Evolutionary conservation across 257 asterid species (phyloP).

Genomic region (Solanum dulcamara): DNA sequence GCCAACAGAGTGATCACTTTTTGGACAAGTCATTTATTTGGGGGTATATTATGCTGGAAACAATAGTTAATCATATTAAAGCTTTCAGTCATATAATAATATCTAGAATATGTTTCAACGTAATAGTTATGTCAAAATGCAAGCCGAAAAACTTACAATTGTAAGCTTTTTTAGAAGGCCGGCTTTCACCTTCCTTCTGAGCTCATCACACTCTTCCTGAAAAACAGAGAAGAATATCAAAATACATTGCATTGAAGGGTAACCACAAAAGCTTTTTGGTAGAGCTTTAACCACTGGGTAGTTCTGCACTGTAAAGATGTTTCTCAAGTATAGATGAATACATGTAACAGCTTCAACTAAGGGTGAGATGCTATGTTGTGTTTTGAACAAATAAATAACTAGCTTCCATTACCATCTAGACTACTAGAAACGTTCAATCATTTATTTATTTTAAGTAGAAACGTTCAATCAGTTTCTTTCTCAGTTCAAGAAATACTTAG

Average conservation of each 20-base stretch:
- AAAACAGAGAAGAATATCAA: background rate
- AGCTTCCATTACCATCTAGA: too few species aligned
- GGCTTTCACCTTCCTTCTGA: conserved; percentile 34
- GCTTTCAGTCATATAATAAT: background rate
- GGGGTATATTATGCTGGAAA: background rate
- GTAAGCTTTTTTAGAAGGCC: conserved; percentile 59
- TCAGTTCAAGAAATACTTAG: too few species aligned
- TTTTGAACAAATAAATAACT: too few species aligned
- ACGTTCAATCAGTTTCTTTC: too few species aligned
- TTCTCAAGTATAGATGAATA: too few species aligned
- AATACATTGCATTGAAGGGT: background rate
- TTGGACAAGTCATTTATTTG: background rate
- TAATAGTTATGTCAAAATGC: background rate
- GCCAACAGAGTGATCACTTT: background rate
- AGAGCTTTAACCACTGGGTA: too few species aligned
- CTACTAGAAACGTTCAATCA: too few species aligned
- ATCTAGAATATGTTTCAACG: background rate
- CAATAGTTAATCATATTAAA: background rate
- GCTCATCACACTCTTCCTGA: conserved; percentile 62
- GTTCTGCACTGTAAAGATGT: too few species aligned
- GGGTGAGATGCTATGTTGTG: too few species aligned
- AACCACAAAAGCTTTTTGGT: too few species aligned
- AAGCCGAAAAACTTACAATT: conserved; percentile 37
- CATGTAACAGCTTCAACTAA: too few species aligned
- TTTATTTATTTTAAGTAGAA: too few species aligned